These are phyloP conservation scores for Bromus sterilis DNA, from an alignment of 176 grass and related monocot genomes.

Conservation along the genomic window DNA sequence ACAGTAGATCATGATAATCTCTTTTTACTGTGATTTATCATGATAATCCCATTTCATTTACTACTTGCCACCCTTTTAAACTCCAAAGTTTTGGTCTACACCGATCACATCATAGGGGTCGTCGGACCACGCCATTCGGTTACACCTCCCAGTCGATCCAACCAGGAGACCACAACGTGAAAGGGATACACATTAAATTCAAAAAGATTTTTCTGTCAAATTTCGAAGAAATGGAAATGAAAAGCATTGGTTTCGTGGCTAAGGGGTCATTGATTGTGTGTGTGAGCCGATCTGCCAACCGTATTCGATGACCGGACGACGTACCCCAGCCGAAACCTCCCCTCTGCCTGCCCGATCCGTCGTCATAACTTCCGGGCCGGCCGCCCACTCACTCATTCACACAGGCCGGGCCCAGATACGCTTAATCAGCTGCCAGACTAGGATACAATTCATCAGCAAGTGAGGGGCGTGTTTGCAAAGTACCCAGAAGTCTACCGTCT, in stretches of 20 bases:
- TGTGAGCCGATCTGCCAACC: slow-evolving; percentile 3
- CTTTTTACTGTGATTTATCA: too few species aligned
- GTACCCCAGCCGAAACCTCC: neutral
- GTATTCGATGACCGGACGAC: neutral
- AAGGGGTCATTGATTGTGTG: slow-evolving; percentile 16
- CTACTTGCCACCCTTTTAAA: too few species aligned
- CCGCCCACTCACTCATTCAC: neutral
- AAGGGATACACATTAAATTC: neutral
- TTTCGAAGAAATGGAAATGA: neutral
- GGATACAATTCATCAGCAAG: neutral
- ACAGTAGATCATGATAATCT: too few species aligned
- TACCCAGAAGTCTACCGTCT: neutral
- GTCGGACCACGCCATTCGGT: neutral
- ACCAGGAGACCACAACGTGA: neutral
- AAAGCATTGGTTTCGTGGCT: neutral
- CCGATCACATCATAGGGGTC: neutral
- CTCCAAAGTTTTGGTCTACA: too few species aligned
- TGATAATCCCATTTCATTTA: too few species aligned
- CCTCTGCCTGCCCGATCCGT: neutral
- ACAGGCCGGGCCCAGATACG: neutral
- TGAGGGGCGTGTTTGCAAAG: neutral
- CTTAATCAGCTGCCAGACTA: neutral
- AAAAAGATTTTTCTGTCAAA: neutral
- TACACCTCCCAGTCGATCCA: neutral
- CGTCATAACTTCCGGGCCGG: slow-evolving; percentile 22